These are phyloP conservation scores for Salix caprea DNA, from an alignment of 345 rosid species.

Conservation along the genomic window DNA sequence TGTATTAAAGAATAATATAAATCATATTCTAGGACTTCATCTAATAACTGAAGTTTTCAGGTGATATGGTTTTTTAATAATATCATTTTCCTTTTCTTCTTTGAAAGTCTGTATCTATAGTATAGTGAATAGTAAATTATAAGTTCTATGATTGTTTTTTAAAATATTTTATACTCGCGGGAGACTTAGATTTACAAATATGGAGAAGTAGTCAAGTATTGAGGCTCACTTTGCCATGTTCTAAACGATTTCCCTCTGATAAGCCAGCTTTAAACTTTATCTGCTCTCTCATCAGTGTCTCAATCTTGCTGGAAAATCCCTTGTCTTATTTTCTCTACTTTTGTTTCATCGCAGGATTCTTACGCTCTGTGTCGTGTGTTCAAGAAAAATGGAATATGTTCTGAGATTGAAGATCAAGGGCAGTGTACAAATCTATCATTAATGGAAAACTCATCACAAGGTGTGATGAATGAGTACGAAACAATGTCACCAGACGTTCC, in stretches of 20 bases:
- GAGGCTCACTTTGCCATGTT: not conserved
- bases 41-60: too few relatives aligned
- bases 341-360: slow-evolving; percentile 50
- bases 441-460: slow-evolving; percentile 41
- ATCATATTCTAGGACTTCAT: too few relatives aligned
- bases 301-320: not conserved
- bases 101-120: not conserved
- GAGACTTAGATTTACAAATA: too few relatives aligned
- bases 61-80: too few relatives aligned
- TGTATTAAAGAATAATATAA: too few relatives aligned
- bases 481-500: slow-evolving; percentile 77
- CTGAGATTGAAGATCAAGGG: slow-evolving; percentile 63
- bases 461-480: slow-evolving; percentile 36
- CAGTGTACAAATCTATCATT: slow-evolving; percentile 39
- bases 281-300: not conserved
- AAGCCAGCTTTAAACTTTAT: not conserved
- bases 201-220: too few relatives aligned
- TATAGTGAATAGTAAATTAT: not conserved
- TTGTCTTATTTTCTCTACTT: not conserved
- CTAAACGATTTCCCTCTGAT: not conserved
- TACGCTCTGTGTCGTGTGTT: slow-evolving; percentile 91
- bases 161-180: too few relatives aligned
- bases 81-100: not conserved
- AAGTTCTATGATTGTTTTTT: too few relatives aligned
- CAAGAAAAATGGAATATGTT: slow-evolving; percentile 81